Base-by-base conservation (phyloP, 176 grass and related monocot genomes). In the Bolboschoenus planiculmis region DNA sequence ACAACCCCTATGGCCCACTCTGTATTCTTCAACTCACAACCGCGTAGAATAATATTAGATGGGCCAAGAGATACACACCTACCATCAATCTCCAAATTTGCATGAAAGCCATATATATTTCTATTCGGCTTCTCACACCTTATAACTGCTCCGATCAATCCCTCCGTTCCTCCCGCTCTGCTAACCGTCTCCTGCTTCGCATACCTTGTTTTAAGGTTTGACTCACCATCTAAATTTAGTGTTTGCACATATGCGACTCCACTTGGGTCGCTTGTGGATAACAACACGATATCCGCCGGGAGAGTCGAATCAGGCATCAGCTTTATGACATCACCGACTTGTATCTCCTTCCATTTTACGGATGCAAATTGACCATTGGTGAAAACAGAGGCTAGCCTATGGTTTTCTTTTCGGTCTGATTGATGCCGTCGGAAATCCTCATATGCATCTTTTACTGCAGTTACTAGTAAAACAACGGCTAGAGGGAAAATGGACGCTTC, bases 191-290 rank as follows among this genome's bases (percentile, higher is more conserved):
- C 95, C 53, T 92, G 95, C 90, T 89, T 94, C 18, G 95, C 92
- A 58, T 94, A 94, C 10, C 95, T 87, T 4, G 88, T 94, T 86
- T 97, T 97, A 62, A 97, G 92, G 71, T 97, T 97, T 63, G 95
- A 94, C 81, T 97, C 95, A 73, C 95, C 95, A 85, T 97, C 95
- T 30, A 97, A 90, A 86, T 97, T 97, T 86, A 92, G 89, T 81
- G 95, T 97, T 88, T 97, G 95, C 21, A 97, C 84, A 91, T 94
- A 94, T 16, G 90, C 90, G 0, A 97, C 85, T 73, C 95, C 92
- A 23, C 88, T 92, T 2, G 90, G 92, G 78, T 97, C 95, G 83
- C 95, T 92, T 2, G 95, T 97, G 56, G 92, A 83, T 50, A 97
- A 73, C 1, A 97, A 87, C 34, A 97, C 90, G 67, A 94, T 97